These are phyloP conservation scores for Euphorbia celastroides DNA, from an alignment of 441 rosid genomes.

Conservation along the genomic window DNA sequence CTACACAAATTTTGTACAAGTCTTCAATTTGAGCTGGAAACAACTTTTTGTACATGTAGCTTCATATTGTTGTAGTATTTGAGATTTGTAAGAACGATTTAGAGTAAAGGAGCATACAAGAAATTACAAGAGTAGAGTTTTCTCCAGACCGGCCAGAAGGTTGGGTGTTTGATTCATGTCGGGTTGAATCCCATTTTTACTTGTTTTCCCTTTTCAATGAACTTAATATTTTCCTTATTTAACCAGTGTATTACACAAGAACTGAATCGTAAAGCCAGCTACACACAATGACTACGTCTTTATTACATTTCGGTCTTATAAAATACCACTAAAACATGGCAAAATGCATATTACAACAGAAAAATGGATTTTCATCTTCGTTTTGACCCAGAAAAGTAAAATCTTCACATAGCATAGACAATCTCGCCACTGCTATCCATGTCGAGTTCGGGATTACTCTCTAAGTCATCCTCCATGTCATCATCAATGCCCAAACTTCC, in stretches of 20 bases:
- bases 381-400: neutral
- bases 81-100: too few relatives aligned
- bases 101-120: too few relatives aligned
- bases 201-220: too few relatives aligned
- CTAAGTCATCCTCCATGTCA: conserved; percentile 87
- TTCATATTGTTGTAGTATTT: too few relatives aligned
- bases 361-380: neutral
- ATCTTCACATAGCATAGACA: conserved; percentile 77
- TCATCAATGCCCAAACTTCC: conserved; percentile 83
- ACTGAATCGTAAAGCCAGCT: too few relatives aligned
- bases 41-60: too few relatives aligned
- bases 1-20: conserved; percentile 8
- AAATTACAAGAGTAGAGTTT: too few relatives aligned
- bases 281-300: neutral
- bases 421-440: conserved; percentile 95
- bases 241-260: too few relatives aligned
- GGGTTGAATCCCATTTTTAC: conserved; percentile 50
- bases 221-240: too few relatives aligned
- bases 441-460: conserved; percentile 83
- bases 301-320: neutral
- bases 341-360: neutral
- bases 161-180: conserved; percentile 93
- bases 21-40: neutral
- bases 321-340: too few relatives aligned
- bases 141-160: too few relatives aligned